Evolutionary conservation across 1,284 basidiomycete genomes (phyloP), one percentile per base, ranked within the genome.

Genomic region (Malassezia psittaci): DNA sequence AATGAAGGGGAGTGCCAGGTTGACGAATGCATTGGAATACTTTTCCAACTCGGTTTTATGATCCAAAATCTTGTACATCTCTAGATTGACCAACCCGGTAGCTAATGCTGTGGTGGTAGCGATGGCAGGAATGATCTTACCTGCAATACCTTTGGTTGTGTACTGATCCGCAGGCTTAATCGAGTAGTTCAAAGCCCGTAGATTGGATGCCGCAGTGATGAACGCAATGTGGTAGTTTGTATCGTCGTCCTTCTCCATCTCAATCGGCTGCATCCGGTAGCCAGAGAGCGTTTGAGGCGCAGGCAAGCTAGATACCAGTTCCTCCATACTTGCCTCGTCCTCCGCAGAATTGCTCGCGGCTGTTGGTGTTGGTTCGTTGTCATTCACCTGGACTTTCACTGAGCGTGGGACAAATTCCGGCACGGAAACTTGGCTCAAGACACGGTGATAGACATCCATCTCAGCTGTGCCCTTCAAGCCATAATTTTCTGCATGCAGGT

Each of bases 181-280:
- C 63, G 80, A 85, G 78, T 99, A 99, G 79, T 99, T 99, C 78
- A 84, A 82, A 1, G 94, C 94, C 44, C 94, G 87, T 60, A 98
- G 81, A 79, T 99, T 99, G 48, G 93, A 96, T 3, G 94, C 88
- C 6, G 94, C 88, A 36, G 91, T 96, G 78, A 99, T 96, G 77
- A 98, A 98, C 78, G 96, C 94, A 74, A 99, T 96, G 78, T 99
- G 94, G 78, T 88, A 83, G 78, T 99, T 99, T 40, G 84, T 83
- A 76, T 99, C 94, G 72, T 98, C 93, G 75, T 99, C 94, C 79
- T 99, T 99, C 80, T 99, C 94, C 71, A 99, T 98, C 73, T 96
- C 91, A 52, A 93, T 90, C 4, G 94, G 89, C 56, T 81, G 86
- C 54, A 99, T 81, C 57, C 93, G 86, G 79, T 93, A 96, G 33